Conservation (phyloP, 768 basidiomycete genomes). For the Auricularia auricula-judae region DNA sequence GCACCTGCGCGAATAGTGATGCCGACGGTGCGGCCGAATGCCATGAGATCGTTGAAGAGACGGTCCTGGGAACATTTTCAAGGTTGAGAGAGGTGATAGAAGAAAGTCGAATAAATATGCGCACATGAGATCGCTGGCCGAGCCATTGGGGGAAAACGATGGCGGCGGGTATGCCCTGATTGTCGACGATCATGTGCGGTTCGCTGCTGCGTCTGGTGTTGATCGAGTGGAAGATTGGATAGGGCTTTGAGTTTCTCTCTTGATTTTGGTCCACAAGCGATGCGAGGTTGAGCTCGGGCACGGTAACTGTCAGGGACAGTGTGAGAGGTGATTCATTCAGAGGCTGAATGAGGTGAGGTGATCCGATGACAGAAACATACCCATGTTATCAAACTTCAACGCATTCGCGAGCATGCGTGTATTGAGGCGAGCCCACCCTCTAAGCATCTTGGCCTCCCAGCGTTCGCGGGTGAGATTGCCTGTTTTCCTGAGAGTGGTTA, state of each 20-base stretch:
- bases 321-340: too few relatives aligned
- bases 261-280: background rate
- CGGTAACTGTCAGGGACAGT: background rate
- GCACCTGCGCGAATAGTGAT: background rate
- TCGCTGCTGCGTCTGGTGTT: background rate
- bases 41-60: background rate
- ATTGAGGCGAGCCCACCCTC: background rate
- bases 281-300: background rate
- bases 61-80: background rate
- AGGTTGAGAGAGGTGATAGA: too few relatives aligned
- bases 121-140: background rate
- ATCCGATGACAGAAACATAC: background rate
- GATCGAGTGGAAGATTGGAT: background rate
- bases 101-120: background rate
- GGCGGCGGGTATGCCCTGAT: background rate
- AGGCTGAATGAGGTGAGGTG: too few relatives aligned
- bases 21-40: background rate
- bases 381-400: background rate
- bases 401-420: background rate
- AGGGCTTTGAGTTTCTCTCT: too few relatives aligned
- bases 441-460: background rate
- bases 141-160: background rate
- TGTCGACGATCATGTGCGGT: background rate
- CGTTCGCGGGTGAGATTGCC: background rate
- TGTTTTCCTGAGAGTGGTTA: background rate